Percentiles rank a stretch among this genome's conserved stretches.
Evolutionary conservation across 495 filamentous ascomycete genomes (phyloP).

Genomic region (Evansstolkia leycettana): DNA sequence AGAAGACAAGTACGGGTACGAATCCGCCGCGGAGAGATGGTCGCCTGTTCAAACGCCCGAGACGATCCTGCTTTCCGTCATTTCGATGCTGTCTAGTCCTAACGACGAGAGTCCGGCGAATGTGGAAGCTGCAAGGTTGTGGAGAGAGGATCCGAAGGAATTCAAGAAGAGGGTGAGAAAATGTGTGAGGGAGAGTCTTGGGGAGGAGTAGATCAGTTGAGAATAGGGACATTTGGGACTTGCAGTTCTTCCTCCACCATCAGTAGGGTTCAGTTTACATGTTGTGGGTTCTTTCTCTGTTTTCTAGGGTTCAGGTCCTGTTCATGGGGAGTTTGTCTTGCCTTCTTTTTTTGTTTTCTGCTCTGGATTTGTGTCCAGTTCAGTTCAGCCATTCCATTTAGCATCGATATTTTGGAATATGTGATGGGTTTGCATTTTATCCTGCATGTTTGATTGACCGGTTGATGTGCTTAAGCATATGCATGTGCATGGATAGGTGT

Average conservation of each 20-base stretch:
- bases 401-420: too few species aligned
- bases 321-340: background rate
- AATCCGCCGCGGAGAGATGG: conserved; percentile 86
- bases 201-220: conserved; percentile 42
- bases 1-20: conserved; percentile 94
- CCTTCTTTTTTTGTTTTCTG: too few species aligned
- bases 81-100: conserved; percentile 83
- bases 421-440: too few species aligned
- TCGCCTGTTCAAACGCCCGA: conserved; percentile 95
- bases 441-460: too few species aligned
- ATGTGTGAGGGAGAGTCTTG: conserved; percentile 75
- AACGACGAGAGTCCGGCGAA: conserved; percentile 96
- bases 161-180: conserved; percentile 65
- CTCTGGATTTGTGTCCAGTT: too few species aligned
- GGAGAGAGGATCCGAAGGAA: conserved; percentile 73
- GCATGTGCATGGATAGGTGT: too few species aligned
- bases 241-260: background rate
- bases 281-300: background rate
- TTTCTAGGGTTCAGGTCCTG: background rate
- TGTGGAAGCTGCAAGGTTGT: conserved; percentile 77
- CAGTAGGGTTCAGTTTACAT: background rate
- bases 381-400: too few species aligned
- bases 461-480: too few species aligned
- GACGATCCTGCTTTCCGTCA: conserved; percentile 83
- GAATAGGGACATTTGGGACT: background rate